Conservation (phyloP, 2,329 filamentous ascomycete species). For the Lachnellula subtilissima region DNA sequence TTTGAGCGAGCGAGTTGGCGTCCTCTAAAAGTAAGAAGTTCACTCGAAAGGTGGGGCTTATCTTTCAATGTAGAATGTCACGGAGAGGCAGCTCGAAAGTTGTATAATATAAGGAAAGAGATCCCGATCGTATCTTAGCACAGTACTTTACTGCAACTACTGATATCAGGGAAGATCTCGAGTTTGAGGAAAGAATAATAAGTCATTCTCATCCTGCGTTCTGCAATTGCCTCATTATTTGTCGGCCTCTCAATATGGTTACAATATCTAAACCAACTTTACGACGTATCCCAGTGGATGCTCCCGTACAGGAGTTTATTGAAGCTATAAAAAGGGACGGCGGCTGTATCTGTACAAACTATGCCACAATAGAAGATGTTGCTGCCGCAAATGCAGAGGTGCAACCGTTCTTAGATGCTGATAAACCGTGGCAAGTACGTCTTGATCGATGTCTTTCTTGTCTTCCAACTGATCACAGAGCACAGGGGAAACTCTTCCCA, state of each 20-base stretch:
- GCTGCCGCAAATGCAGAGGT: constrained; percentile 10
- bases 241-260: background rate
- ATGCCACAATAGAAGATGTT: constrained; percentile 6
- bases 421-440: constrained; percentile 13
- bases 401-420: constrained; percentile 12
- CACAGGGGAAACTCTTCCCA: constrained; percentile 14
- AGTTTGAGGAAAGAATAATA: background rate
- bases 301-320: constrained; percentile 14
- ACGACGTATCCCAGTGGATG: constrained; percentile 9
- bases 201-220: background rate
- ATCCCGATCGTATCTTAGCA: background rate
- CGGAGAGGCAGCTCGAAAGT: background rate
- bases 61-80: background rate
- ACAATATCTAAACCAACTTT: constrained; percentile 7
- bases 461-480: background rate
- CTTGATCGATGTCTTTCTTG: background rate
- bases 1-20: background rate
- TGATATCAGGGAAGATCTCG: no score
- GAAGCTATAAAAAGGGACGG: constrained; percentile 11
- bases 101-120: background rate
- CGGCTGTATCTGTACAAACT: constrained; percentile 14
- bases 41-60: background rate
- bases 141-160: background rate
- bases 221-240: background rate
- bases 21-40: background rate